Conservation (phyloP, 2,329 filamentous ascomycete species). For the Phaeoacremonium minimum region DNA sequence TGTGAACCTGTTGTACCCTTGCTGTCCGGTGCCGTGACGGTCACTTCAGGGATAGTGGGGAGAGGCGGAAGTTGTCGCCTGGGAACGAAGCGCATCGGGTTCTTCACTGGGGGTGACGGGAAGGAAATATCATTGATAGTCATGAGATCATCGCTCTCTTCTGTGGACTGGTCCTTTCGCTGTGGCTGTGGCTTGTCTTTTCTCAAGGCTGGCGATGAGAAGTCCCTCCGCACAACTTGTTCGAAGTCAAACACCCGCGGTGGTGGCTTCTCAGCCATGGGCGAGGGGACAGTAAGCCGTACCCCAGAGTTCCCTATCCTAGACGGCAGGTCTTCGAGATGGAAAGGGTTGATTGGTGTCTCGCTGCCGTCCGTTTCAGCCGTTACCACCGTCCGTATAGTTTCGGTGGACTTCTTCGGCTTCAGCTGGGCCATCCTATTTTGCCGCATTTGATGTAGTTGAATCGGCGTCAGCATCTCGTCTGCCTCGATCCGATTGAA, state of each 20-base stretch:
- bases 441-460: constrained; percentile 40
- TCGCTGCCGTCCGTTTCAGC: constrained; percentile 23
- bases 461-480: constrained; percentile 53
- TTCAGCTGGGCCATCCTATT: constrained; percentile 27
- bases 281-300: constrained; percentile 19
- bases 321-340: constrained; percentile 41
- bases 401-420: constrained; percentile 20
- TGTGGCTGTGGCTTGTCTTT: too few species aligned
- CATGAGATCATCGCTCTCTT: constrained; percentile 5
- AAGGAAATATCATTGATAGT: constrained; percentile 15
- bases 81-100: constrained; percentile 14
- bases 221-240: neutral
- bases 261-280: constrained; percentile 20
- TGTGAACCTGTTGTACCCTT: neutral
- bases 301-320: constrained; percentile 34
- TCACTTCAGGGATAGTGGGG: constrained; percentile 37
- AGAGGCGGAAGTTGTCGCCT: constrained; percentile 20
- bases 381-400: constrained; percentile 11
- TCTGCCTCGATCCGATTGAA: constrained; percentile 54
- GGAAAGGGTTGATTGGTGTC: constrained; percentile 44
- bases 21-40: constrained; percentile 17
- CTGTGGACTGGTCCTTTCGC: constrained; percentile 3
- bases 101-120: constrained; percentile 26
- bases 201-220: neutral
- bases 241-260: constrained; percentile 13